Base-by-base conservation (phyloP, 2,329 filamentous ascomycete genomes). In the Cladosporium sp. region DNA sequence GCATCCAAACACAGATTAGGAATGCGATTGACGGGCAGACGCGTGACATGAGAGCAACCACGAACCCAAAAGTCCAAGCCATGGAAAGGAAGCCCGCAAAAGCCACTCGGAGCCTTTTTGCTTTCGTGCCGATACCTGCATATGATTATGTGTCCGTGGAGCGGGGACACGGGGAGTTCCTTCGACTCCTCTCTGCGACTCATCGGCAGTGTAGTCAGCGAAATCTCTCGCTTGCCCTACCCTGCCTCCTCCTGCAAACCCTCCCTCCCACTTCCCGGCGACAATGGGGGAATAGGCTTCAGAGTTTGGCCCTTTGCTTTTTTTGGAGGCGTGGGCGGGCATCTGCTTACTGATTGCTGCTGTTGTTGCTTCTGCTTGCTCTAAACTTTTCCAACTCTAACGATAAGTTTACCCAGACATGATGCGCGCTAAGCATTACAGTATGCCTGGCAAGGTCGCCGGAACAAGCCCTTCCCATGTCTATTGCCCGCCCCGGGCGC, bases 41-140 rank as follows among this genome's bases (percentile, higher is more conserved):
- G 3, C 40, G 17, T 18, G 20, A 27, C 22, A 20, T 38, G 32
- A 47, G 32, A 47, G 32, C 18, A 27, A 27, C 13, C 19, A 40
- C 4, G 22, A 27, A 9, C 22, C 22, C 4, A 9, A 27, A 27
- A 27, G 22, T 9, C 4, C 9, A 27, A n/a, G n/a, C n/a, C n/a
- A n/a, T n/a, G n/a, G n/a, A n/a, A n/a, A n/a, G n/a, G n/a, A n/a
- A n/a, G n/a, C n/a, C n/a, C n/a, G 4, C 19, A 12, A 7, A 32
- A 11, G 45, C 45, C 45, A 41, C 27, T 41, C 45, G 45, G 45
- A 32, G 37, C 39, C 37, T 41, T 48, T 41, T 41, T 27, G 9
- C 4, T 27, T 9, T 41, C 36, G 36, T 27, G 37, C 45, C 45
- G 45, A 48, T 37, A 37, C 30, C 22, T 32, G 37, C 45, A 41